These are phyloP conservation scores for Pyricularia sp. DNA, from an alignment of 2,329 filamentous ascomycete species.

Conservation along the genomic window DNA sequence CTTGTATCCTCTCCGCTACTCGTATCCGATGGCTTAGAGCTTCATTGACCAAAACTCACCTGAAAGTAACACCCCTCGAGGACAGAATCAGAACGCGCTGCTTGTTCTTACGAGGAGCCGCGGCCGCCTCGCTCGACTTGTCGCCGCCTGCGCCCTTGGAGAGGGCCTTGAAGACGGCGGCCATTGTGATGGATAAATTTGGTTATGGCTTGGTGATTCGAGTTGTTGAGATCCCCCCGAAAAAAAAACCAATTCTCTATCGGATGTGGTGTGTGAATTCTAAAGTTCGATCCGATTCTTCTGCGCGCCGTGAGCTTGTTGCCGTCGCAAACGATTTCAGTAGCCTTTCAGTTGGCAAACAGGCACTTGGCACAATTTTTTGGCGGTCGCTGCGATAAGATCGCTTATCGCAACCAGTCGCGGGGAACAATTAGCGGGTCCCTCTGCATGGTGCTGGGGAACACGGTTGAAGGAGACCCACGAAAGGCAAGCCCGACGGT, in stretches of 20 bases:
- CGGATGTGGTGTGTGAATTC: neutral
- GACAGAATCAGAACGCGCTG: conserved; percentile 80
- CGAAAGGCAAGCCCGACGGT: neutral
- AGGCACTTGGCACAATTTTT: neutral
- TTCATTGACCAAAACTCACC: conserved; percentile 32
- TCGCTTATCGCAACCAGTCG: neutral
- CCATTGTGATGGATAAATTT: conserved; percentile 35
- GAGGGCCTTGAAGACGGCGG: conserved; percentile 62
- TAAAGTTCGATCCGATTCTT: neutral
- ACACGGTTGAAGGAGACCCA: neutral
- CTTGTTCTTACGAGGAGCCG: conserved; percentile 41
- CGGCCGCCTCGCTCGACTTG: conserved; percentile 27
- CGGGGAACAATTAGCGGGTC: neutral
- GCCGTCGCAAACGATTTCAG: neutral
- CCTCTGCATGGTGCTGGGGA: neutral
- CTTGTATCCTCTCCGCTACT: neutral
- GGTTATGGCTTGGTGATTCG: neutral
- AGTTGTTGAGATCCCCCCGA: neutral
- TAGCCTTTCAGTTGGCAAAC: neutral
- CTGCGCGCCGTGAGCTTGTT: neutral
- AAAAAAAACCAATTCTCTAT: neutral
- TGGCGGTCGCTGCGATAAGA: neutral
- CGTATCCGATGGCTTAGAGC: neutral
- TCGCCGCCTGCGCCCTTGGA: conserved; percentile 41
- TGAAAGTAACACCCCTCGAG: conserved; percentile 81